Evolutionary conservation across 2,329 filamentous ascomycete genomes (phyloP).

Genomic region (Colletotrichum incanum): DNA sequence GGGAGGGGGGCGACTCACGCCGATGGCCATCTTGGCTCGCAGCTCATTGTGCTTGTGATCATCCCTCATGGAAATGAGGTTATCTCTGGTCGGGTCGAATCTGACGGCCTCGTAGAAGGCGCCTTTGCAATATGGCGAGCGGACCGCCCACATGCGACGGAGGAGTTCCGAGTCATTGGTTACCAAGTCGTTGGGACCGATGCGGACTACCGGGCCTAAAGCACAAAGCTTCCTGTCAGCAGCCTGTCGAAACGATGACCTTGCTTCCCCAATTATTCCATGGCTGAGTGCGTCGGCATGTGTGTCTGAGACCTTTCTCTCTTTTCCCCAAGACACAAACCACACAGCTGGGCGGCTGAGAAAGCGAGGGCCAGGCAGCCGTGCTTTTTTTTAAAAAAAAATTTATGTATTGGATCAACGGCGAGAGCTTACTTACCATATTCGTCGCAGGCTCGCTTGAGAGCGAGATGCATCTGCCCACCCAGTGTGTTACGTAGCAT

Average conservation of each 20-base stretch:
- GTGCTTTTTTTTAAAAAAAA: background rate
- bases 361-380: too few relatives aligned
- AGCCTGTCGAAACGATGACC: constrained; percentile 39
- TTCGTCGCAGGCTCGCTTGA: constrained; percentile 44
- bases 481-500: constrained; percentile 48
- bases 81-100: constrained; percentile 52
- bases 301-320: constrained; percentile 41
- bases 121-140: constrained; percentile 52
- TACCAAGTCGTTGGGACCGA: constrained; percentile 54
- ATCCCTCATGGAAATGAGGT: constrained; percentile 52
- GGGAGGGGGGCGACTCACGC: constrained; percentile 47
- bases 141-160: constrained; percentile 52
- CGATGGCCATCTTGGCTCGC: constrained; percentile 65
- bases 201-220: constrained; percentile 53
- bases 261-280: background rate
- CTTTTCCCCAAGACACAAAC: constrained; percentile 4
- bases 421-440: constrained; percentile 37
- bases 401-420: constrained; percentile 5
- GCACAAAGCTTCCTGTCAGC: constrained; percentile 35
- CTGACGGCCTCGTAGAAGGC: constrained; percentile 58
- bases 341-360: background rate
- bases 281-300: constrained; percentile 33
- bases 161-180: constrained; percentile 55
- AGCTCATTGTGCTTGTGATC: constrained; percentile 59
- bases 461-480: constrained; percentile 45